Evolutionary conservation across 2,329 filamentous ascomycete species (phyloP).

Genomic region (Fusarium nematophilum): DNA sequence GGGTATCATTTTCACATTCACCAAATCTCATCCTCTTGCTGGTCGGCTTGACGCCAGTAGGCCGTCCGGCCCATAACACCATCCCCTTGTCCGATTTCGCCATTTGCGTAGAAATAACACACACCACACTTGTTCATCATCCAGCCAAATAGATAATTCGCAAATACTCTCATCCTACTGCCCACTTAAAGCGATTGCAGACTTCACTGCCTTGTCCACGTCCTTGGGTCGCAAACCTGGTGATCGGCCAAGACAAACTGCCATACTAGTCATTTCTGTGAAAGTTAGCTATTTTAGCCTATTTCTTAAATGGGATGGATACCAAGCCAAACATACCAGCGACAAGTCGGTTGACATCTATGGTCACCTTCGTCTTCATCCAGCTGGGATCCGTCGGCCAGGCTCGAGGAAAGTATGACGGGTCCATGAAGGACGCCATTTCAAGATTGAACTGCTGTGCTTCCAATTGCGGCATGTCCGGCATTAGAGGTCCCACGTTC

Average conservation of each 20-base stretch:
- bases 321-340: constrained; percentile 44
- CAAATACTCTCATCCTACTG: not conserved
- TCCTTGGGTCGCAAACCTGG: constrained; percentile 55
- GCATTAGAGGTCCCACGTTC: constrained; percentile 15
- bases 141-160: not conserved
- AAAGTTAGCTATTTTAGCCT: constrained; percentile 8
- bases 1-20: not conserved
- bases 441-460: constrained; percentile 15
- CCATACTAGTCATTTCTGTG: constrained; percentile 50
- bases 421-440: constrained; percentile 21
- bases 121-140: not conserved
- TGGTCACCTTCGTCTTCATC: constrained; percentile 48
- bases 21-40: not conserved
- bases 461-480: constrained; percentile 6
- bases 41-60: not conserved
- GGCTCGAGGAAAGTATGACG: constrained; percentile 23
- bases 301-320: fast-evolving
- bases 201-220: constrained; percentile 46
- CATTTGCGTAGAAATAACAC: not conserved
- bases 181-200: constrained; percentile 29
- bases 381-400: constrained; percentile 37
- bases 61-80: constrained; percentile 2
- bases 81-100: constrained; percentile 10
- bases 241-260: constrained; percentile 54
- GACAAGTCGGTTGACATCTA: constrained; percentile 50